Evolutionary conservation across 495 filamentous ascomycete genomes (phyloP), one percentile per base, ranked within the genome.

Genomic region (Acidomyces sp.): DNA sequence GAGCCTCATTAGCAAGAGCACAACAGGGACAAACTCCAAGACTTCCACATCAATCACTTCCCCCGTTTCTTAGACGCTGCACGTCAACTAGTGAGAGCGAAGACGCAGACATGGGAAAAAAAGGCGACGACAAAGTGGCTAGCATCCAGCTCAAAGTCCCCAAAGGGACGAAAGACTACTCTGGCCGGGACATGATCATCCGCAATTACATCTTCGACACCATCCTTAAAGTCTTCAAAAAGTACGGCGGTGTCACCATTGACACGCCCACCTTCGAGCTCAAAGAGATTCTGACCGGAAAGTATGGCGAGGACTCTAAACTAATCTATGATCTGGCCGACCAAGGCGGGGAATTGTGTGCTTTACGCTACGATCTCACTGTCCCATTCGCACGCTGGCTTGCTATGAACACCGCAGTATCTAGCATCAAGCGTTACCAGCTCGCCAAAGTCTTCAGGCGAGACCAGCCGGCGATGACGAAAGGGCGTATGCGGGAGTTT

Each of bases 401-500:
- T 34, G 82, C 84, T 45, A 85, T 86, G 81, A 88, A 87, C 65
- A 56, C 71, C 10, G 63, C 69, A 39, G 64, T 85, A 22, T 74
- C 79, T 55, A 72, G 60, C 51, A 85, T 92, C 59, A 92, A 90
- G 61, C 69, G 85, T 21, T 90, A 88, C 59, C 81, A 87, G 64
- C 85, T 90, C 46, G 82, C 82, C 41, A 90, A 90, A 61, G 85
- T 92, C 25, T 88, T 85, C 64, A 70, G 82, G 43, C 61, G 82
- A 54, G 82, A 86, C 60, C 79, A 84, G 58, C 80, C 80, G 1
- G 81, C 81, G 39, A 82, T 90, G 67, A 78, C 74, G 37, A 86
- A 86, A 57, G 90, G 90, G 36, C 73, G 85, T 4, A 88, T 95
- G 81, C 72, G 90, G 44, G 88, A 97, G 61, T 94, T 97, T 62